Percentiles rank a stretch among this genome's conserved stretches.
These are phyloP conservation scores for Podospora bellae-mahoneyi DNA, from an alignment of 495 filamentous ascomycete genomes.

Conservation along the genomic window DNA sequence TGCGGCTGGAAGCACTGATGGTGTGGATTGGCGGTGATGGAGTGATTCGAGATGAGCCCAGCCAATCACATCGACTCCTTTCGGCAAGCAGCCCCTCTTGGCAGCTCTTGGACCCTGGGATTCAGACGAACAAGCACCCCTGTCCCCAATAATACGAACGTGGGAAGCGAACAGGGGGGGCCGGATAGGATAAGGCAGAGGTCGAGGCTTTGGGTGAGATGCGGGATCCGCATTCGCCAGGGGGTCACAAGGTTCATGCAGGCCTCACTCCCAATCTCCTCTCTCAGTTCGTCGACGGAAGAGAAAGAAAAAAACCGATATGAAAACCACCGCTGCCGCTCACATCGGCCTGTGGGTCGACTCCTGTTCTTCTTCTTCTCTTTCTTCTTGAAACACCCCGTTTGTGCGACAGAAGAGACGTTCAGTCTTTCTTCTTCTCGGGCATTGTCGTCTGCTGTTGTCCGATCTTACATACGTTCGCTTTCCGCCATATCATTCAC, in stretches of 20 bases:
- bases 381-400: neutral
- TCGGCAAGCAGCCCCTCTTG: neutral
- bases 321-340: neutral
- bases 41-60: neutral
- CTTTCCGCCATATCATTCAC: neutral
- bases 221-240: slow-evolving; percentile 1
- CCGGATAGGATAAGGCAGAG: neutral
- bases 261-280: slow-evolving; percentile 1
- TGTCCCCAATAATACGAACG: neutral
- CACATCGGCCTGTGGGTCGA: neutral
- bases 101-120: neutral
- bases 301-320: slow-evolving; percentile 1
- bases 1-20: slow-evolving; percentile 1
- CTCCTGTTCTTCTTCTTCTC: neutral
- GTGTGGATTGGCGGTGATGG: neutral
- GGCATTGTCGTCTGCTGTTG: neutral
- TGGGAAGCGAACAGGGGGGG: neutral
- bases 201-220: neutral
- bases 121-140: neutral
- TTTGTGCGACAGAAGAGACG: neutral
- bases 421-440: neutral
- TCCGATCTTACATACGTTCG: slow-evolving; percentile 1
- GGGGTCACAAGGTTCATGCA: slow-evolving; percentile 1
- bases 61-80: neutral
- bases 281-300: neutral